phyloP scores from a whole-genome alignment of 495 filamentous ascomycete species.

The Aspergillus steynii region DNA sequence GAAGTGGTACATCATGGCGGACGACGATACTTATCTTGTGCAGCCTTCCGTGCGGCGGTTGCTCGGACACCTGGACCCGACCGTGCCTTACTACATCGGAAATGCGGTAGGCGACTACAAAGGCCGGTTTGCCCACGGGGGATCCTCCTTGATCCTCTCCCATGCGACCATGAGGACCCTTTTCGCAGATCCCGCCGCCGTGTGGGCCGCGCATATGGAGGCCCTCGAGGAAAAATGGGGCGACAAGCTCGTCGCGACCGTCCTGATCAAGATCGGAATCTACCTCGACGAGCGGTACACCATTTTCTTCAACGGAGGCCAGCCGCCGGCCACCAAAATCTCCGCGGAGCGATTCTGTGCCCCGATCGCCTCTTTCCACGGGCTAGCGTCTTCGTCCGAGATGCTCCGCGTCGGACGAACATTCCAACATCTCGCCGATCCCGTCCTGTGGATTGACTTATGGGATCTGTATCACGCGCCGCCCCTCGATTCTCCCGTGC shows the following conservation, averaged over 20 bases:
- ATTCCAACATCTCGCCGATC: not conserved
- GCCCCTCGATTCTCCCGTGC: not conserved
- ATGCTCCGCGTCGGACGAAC: slow-evolving; percentile 6
- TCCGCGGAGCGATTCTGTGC: slow-evolving; percentile 6
- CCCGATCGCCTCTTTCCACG: slow-evolving; percentile 7
- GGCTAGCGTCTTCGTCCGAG: not conserved
- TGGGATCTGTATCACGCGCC: slow-evolving; percentile 6
- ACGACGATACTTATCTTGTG: slow-evolving; percentile 11
- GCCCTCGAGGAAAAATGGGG: slow-evolving; percentile 10
- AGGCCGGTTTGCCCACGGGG: slow-evolving; percentile 9
- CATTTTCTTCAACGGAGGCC: slow-evolving; percentile 9
- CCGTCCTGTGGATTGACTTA: slow-evolving; percentile 9
- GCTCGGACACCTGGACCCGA: slow-evolving; percentile 6
- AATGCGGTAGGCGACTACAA: slow-evolving; percentile 11
- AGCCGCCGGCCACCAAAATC: not conserved
- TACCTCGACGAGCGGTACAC: slow-evolving; percentile 8
- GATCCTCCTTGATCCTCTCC: slow-evolving; percentile 10
- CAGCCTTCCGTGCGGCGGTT: slow-evolving; percentile 3
- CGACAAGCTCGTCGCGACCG: slow-evolving; percentile 2
- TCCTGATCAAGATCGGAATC: slow-evolving; percentile 1
- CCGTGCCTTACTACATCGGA: slow-evolving; percentile 2
- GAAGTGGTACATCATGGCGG: slow-evolving; percentile 12
- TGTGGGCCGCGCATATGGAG: slow-evolving; percentile 2
- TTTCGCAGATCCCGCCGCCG: not conserved
- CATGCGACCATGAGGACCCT: slow-evolving; percentile 4